Evolutionary conservation across 192 early-diverging fungal genomes (phyloP).

Genomic region (Phycomyces blakesleeanus): DNA sequence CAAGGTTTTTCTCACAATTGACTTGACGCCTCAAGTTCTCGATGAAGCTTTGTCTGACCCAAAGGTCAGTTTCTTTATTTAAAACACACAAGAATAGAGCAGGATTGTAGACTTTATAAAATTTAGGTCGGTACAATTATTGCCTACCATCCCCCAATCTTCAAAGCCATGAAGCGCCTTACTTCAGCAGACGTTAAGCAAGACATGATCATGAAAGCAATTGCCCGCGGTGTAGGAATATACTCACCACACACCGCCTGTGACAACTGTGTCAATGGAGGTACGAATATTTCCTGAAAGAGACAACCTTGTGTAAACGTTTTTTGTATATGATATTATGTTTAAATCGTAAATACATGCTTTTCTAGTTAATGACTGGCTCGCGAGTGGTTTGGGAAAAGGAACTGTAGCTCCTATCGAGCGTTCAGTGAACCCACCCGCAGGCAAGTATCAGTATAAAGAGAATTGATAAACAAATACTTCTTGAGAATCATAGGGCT

Average conservation of each 20-base stretch:
- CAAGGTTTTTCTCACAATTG: slow-evolving; percentile 88
- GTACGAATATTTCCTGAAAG: slow-evolving; percentile 21
- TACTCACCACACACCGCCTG: slow-evolving; percentile 90
- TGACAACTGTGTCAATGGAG: slow-evolving; percentile 75
- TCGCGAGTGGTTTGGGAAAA: slow-evolving; percentile 62
- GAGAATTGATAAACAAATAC: background rate
- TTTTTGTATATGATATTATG: background rate
- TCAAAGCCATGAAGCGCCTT: slow-evolving; percentile 76
- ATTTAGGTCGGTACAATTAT: slow-evolving; percentile 78
- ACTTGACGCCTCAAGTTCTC: slow-evolving; percentile 75
- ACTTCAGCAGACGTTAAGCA: slow-evolving; percentile 74
- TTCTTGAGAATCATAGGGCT: background rate
- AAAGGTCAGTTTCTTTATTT: slow-evolving; percentile 5
- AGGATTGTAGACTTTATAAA: background rate
- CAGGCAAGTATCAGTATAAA: slow-evolving; percentile 28
- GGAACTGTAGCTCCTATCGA: slow-evolving; percentile 37
- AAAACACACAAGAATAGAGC: background rate
- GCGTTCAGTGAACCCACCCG: slow-evolving; percentile 48
- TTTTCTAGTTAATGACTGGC: slow-evolving; percentile 83
- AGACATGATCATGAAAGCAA: slow-evolving; percentile 73
- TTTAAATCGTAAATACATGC: too few relatives aligned
- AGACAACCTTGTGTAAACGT: background rate
- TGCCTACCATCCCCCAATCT: slow-evolving; percentile 93
- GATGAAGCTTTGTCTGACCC: slow-evolving; percentile 75
- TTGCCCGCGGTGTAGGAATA: slow-evolving; percentile 82